Evolutionary conservation across 306 rosid species (phyloP), one percentile per base, ranked within the genome.

Genomic region (Crataegus laevigata): DNA sequence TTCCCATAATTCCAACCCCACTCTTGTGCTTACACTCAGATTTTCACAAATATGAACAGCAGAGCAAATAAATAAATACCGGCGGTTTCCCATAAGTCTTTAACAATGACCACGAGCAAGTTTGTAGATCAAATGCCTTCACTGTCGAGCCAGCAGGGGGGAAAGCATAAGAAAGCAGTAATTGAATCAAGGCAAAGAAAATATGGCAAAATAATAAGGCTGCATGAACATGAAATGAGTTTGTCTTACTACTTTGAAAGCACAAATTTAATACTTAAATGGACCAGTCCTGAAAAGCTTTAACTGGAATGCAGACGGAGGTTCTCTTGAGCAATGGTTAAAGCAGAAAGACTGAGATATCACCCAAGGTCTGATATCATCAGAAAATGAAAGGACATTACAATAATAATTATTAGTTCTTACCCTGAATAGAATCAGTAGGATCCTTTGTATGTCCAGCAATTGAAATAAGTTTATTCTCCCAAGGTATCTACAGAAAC

Each of bases 391-490:
- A 73, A 76, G n/a, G 32, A 64, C 28, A 47, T 40, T 24, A 66
- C 18, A 62, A 61, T 42, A 64, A 54, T 66, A 61, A 26, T 66
- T 42, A 64, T 40, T 66, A 61, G 34, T 66, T 60, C 68, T 26
- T 86, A 93, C 98, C 96, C 80, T 91, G 97, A 75, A 94, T 87
- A 80, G 86, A 82, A 81, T 94, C 94, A 11, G 85, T 71, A 63
- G 92, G 92, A 86, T 94, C 90, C 86, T 94, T 91, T 67, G 94
- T 77, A 77, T 94, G 97, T 59, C 97, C 98, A 70, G 94, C 94
- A 81, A 94, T 17, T 54, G 97, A 91, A 61, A 94, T 76, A 74
- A 94, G 92, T 83, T 88, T 89, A 86, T 86, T 87, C 42, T 79
- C 94, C 98, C 98, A 94, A 30, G 94, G 75, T 78, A 94, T 86